phyloP scores from a whole-genome alignment of 139 green algal species.

The Chlorella sp. region DNA sequence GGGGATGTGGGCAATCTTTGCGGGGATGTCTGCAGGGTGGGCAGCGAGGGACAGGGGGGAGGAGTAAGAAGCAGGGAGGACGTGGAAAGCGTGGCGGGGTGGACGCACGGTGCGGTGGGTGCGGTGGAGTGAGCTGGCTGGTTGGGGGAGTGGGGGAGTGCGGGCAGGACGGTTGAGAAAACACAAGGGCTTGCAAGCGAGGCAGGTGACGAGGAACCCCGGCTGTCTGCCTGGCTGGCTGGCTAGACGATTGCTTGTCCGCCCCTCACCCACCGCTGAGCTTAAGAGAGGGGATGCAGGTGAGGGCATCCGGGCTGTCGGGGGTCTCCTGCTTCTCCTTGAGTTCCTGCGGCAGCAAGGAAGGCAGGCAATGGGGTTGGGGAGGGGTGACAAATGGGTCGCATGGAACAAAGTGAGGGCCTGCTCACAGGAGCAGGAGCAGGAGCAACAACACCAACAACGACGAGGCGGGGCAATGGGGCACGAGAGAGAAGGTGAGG shows the following conservation, averaged over 20 bases:
- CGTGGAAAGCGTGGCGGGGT: no score
- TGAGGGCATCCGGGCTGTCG: constrained; percentile 88
- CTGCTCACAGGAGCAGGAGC: no score
- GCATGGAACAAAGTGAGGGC: no score
- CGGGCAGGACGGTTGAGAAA: no score
- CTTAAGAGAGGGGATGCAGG: constrained; percentile 88
- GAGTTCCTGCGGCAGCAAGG: constrained; percentile 62
- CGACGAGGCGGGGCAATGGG: no score
- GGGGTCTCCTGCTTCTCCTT: constrained; percentile 96
- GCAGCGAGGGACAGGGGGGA: not conserved
- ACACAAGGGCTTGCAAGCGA: not conserved
- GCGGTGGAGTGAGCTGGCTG: no score
- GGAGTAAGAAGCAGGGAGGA: no score
- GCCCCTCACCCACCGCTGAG: constrained; percentile 30
- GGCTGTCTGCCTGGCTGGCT: not conserved
- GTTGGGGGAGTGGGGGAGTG: not conserved
- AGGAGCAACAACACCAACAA: not conserved
- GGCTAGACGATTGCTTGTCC: no score
- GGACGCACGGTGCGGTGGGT: no score
- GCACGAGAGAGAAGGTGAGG: not conserved
- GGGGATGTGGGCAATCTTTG: constrained; percentile 81
- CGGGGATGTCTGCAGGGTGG: constrained; percentile 86
- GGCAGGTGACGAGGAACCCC: not conserved
- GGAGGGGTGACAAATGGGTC: no score
- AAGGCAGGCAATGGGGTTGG: no score